Evolutionary conservation across 768 basidiomycete genomes (phyloP), one percentile per base, ranked within the genome.

Genomic region (Crepidotus variabilis): DNA sequence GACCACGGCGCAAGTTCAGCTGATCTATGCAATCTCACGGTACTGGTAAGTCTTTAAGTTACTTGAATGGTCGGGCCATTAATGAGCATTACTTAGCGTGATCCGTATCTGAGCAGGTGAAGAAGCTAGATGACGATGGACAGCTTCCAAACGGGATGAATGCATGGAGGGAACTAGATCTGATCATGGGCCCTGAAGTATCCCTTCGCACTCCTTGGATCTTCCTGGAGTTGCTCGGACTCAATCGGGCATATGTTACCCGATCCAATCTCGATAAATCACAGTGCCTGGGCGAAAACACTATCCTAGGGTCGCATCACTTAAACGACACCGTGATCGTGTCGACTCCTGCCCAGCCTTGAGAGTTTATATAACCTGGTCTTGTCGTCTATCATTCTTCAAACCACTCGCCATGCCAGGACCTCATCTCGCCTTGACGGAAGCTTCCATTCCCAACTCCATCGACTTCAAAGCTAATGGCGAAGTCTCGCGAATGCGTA

Each of bases 401-500:
- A 57, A 57, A 61, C 61, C 59, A 60, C 63, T 64, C 70, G 58
- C 62, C 68, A 65, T 67, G 63, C 39, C 39, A 43, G 39, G 39
- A 43, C 63, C 63, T 52, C 63, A 62, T 39, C 62, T 69, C 62
- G 64, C 65, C 28, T 55, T 64, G 55, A 58, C 69, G 49, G 62
- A 67, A 63, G 54, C 68, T 51, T 39, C 69, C 35, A 55, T 66
- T 47, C 65, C 67, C 49, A 64, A 65, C 58, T 59, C 68, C 8
- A 64, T 75, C 52, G 72, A 76, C 60, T 58, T 73, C 58, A 76
- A 75, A 59, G 72, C 73, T 35, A 76, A 75, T 61, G 75, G 74
- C 52, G 72, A 75, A 67, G 69, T 73, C 49, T 75, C 73, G 57
- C 67, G 73, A 57, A 75, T 76, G 73, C 69, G 75, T 51, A 75